These are phyloP conservation scores for Thozetella sp. DNA, from an alignment of 495 filamentous ascomycete species.

Conservation along the genomic window DNA sequence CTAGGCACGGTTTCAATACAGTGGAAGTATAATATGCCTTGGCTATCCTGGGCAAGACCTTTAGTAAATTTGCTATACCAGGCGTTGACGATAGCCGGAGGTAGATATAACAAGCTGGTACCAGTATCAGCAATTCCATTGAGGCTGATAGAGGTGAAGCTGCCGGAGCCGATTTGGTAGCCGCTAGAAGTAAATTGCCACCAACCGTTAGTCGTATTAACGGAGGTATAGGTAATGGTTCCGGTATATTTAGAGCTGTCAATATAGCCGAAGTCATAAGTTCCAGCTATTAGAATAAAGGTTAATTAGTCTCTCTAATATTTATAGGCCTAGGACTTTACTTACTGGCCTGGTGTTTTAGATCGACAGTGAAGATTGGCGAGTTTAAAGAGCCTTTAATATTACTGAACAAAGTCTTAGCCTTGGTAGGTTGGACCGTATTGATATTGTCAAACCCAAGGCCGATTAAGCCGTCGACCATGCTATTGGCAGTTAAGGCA, in stretches of 20 bases:
- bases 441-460: constrained; percentile 77
- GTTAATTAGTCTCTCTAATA: constrained; percentile 2
- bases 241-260: constrained; percentile 60
- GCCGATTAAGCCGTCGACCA: constrained; percentile 69
- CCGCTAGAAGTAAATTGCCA: constrained; percentile 66
- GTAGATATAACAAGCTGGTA: constrained; percentile 66
- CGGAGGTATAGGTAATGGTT: constrained; percentile 51
- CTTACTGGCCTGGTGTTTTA: constrained; percentile 61
- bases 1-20: constrained; percentile 64
- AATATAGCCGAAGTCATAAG: constrained; percentile 69
- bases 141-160: background rate
- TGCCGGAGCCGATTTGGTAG: constrained; percentile 50
- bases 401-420: constrained; percentile 79
- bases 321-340: constrained; percentile 5
- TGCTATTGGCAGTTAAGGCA: constrained; percentile 64
- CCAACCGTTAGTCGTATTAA: constrained; percentile 62
- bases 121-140: constrained; percentile 62
- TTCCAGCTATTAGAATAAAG: constrained; percentile 43
- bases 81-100: constrained; percentile 47
- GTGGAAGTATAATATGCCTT: constrained; percentile 69
- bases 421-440: constrained; percentile 59
- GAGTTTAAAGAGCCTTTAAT: constrained; percentile 58
- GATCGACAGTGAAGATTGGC: constrained; percentile 71
- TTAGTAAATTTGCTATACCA: constrained; percentile 62
- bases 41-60: constrained; percentile 37